Percentiles rank a stretch among this genome's conserved stretches.
phyloP scores from a whole-genome alignment of 2,329 filamentous ascomycete species.

The Pseudogymnoascus sp. region DNA sequence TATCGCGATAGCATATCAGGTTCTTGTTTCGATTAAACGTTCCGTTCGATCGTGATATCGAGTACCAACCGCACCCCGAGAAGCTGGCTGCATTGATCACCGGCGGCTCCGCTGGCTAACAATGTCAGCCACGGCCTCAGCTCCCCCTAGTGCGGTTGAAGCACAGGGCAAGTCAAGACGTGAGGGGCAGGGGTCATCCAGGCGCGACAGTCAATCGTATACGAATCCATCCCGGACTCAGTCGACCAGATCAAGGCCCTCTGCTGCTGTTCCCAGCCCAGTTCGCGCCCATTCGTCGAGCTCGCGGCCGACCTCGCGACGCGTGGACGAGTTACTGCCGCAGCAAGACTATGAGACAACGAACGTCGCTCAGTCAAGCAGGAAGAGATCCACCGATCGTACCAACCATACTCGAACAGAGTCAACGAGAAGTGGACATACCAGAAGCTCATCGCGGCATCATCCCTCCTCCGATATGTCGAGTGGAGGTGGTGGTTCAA shows the following conservation, averaged over 20 bases:
- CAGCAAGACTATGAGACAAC: slow-evolving; percentile 68
- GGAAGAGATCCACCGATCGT: slow-evolving; percentile 19
- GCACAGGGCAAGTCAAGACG: slow-evolving; percentile 20
- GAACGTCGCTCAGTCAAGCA: slow-evolving; percentile 44
- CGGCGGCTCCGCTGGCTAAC: slow-evolving; percentile 6
- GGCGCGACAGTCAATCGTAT: slow-evolving; percentile 19
- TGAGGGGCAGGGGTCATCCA: slow-evolving; percentile 8
- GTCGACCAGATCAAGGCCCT: slow-evolving; percentile 21
- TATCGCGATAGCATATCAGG: slow-evolving; percentile 4
- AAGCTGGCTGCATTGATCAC: slow-evolving; percentile 5
- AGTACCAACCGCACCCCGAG: not conserved
- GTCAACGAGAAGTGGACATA: slow-evolving; percentile 30
- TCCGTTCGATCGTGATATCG: not conserved
- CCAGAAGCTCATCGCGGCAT: slow-evolving; percentile 35
- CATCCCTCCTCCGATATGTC: slow-evolving; percentile 37
- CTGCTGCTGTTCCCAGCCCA: slow-evolving; percentile 18
- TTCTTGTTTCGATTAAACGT: not conserved
- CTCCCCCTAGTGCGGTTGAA: slow-evolving; percentile 20
- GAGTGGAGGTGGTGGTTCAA: slow-evolving; percentile 36
- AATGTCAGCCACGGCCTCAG: slow-evolving; percentile 15
- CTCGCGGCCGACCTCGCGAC: slow-evolving; percentile 33
- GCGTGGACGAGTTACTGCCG: slow-evolving; percentile 36
- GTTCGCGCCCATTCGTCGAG: slow-evolving; percentile 21
- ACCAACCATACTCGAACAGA: slow-evolving; percentile 19
- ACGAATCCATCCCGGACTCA: slow-evolving; percentile 24